phyloP scores from a whole-genome alignment of 129 eudicot genomes.

The Deinandra increscens region DNA sequence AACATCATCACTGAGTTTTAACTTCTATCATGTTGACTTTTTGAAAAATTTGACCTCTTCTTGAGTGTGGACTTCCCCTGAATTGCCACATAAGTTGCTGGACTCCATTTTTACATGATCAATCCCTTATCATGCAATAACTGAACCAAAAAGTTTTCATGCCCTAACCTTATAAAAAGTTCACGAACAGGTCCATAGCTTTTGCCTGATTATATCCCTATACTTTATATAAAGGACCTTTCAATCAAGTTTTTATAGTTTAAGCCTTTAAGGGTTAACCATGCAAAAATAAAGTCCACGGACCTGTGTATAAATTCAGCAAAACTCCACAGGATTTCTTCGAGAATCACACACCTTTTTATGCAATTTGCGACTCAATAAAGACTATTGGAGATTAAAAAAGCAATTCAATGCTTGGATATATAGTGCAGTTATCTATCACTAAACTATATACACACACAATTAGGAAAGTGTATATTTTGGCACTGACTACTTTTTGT shows the following conservation, averaged over 20 bases:
- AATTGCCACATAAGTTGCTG: background rate
- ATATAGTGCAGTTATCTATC: background rate
- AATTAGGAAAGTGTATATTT: background rate
- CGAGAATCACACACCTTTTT: background rate
- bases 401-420: background rate
- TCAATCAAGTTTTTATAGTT: too few relatives aligned
- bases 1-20: too few relatives aligned
- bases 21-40: background rate
- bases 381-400: background rate
- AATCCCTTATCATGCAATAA: too few relatives aligned
- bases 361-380: slow-evolving; percentile 6
- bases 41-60: background rate
- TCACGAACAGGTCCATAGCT: background rate
- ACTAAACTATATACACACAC: background rate
- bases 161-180: background rate
- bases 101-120: background rate
- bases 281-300: background rate
- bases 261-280: too few relatives aligned
- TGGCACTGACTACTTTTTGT: background rate
- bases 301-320: background rate
- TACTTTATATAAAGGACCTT: background rate
- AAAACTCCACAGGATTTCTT: background rate
- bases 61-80: background rate
- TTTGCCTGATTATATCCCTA: background rate
- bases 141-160: background rate